Evolutionary conservation across 805 yeast genomes (phyloP), one percentile per base, ranked within the genome.

Genomic region (Komagataella mondaviorum): DNA sequence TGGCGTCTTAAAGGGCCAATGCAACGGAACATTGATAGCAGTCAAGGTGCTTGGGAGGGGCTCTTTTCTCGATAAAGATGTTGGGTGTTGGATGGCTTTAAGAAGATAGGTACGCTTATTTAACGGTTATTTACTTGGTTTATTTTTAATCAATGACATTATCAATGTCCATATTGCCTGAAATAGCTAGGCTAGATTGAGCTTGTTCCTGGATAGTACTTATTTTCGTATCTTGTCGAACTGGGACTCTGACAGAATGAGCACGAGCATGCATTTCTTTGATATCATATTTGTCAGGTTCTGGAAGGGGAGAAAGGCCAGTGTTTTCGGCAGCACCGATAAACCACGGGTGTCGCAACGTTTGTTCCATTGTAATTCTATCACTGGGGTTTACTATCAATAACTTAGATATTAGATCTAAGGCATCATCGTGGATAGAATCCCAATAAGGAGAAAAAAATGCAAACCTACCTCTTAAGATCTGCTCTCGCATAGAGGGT

Each of bases 381-480:
- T 69, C 63, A n/a, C 55, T 55, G 0, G 81, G 75, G 53, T 76
- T 72, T 8, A 80, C 78, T 12, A 81, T 77, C 48, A 85, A 63
- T 49, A 85, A 65, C 53, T 76, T 72, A 4, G 85, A 72, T 4
- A 85, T 82, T 52, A 85, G 65, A 60, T 85, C 89, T 50, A 85
- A 62, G 0, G 78, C 87, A 3, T 72, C 60, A 61, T 85, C 91
- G 44, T 72, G 73, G 18, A 85, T 80, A 1, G 75, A 75, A 63
- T 85, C 91, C 86, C 90, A 85, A 58, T 81, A 85, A 0, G 91
- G 91, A 4, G 87, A 77, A 61, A 80, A 85, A 60, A 85, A 85
- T 0, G 89, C 88, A 63, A 72, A 84, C 53, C 74, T 77, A 0
- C 85, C 91, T 39, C 69, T 67, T 7, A 82, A 58, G 49, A 85